phyloP scores from a whole-genome alignment of 768 basidiomycete species.

The Russula abietina region DNA sequence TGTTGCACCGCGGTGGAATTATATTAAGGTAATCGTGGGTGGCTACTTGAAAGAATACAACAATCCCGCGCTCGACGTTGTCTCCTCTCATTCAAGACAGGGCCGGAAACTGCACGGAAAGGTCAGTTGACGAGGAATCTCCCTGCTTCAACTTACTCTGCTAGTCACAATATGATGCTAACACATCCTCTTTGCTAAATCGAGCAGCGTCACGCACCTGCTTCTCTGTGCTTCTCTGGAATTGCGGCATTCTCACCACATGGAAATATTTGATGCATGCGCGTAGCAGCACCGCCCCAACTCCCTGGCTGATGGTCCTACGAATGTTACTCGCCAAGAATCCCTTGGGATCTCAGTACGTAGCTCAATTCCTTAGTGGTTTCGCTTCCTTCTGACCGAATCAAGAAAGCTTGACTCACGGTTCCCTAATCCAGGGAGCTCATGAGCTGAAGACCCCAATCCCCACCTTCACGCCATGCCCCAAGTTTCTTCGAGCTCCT shows the following conservation, averaged over 20 bases:
- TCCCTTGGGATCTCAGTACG: not conserved
- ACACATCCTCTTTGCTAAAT: not conserved
- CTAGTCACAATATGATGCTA: not conserved
- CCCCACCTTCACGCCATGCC: not conserved
- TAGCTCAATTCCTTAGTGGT: not conserved
- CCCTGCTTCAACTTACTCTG: not conserved
- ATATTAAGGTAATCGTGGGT: not conserved
- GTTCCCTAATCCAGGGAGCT: constrained; percentile 12
- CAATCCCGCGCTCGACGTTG: not conserved
- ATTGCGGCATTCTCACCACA: constrained; percentile 1
- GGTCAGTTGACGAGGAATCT: not conserved
- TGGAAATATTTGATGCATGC: not conserved
- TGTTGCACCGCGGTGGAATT: not conserved
- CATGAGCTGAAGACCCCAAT: not conserved
- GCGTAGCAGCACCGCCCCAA: not conserved
- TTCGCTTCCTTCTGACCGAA: not conserved
- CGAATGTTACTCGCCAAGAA: not conserved
- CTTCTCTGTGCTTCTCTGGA: constrained; percentile 9
- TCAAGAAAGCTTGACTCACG: not conserved
- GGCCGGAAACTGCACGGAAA: not conserved
- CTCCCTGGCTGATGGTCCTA: constrained; percentile 6
- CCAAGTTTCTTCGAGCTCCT: not conserved
- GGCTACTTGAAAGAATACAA: not conserved
- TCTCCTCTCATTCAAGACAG: not conserved
- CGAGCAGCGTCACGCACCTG: not conserved